Conservation (phyloP, 208 protist species). For the Leptomonas seymouri region DNA sequence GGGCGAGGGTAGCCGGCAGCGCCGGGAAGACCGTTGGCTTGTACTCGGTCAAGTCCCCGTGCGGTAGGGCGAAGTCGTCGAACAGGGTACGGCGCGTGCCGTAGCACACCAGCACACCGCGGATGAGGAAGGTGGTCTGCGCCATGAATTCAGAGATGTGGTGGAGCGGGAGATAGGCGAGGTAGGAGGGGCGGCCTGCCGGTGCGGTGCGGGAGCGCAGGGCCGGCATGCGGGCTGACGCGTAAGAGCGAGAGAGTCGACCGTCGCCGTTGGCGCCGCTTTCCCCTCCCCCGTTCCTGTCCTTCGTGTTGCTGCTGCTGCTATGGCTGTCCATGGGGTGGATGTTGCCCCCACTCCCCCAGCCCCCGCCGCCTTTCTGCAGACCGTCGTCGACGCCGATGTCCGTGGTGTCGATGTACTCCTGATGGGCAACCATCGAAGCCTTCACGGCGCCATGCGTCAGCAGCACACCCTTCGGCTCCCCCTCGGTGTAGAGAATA, state of each 20-base stretch:
- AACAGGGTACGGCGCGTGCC: constrained; percentile 83
- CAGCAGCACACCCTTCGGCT: constrained; percentile 83
- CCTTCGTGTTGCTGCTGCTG: neutral
- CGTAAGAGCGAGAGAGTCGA: constrained; percentile 17
- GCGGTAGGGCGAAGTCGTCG: constrained; percentile 63
- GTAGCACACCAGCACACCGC: constrained; percentile 75
- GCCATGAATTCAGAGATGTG: constrained; percentile 93
- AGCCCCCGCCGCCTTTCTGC: neutral
- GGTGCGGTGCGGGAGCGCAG: constrained; percentile 25
- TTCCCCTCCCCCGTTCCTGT: neutral
- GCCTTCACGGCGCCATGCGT: constrained; percentile 68
- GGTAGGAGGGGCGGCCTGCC: constrained; percentile 52
- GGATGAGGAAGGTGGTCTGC: constrained; percentile 65
- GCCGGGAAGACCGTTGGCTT: constrained; percentile 81
- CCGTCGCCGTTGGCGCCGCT: neutral
- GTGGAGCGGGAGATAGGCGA: constrained; percentile 89
- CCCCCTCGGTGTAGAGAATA: constrained; percentile 84
- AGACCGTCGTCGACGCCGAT: constrained; percentile 16
- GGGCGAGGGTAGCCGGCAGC: constrained; percentile 90
- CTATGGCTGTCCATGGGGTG: neutral
- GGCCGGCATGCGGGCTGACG: constrained; percentile 24
- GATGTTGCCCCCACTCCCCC: neutral
- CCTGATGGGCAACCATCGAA: constrained; percentile 39
- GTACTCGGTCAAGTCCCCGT: constrained; percentile 79
- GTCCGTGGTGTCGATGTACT: constrained; percentile 36